A percentile compares a stretch with the other conserved stretches of the same genome.
These are phyloP conservation scores for Phaffia australis DNA, from an alignment of 768 basidiomycete genomes.

Conservation along the genomic window DNA sequence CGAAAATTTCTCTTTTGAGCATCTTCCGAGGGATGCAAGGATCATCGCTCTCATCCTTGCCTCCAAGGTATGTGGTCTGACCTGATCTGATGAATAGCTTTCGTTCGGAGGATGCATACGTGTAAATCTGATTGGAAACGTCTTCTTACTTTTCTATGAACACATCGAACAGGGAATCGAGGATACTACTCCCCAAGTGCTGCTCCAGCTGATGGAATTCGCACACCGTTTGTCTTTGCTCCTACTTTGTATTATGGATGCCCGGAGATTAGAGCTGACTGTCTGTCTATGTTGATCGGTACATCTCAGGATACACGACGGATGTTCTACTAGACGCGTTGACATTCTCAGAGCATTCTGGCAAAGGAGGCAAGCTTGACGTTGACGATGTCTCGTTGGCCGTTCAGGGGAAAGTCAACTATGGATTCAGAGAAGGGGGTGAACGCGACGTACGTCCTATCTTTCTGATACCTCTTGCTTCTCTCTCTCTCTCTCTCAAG, in stretches of 20 bases:
- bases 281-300: neutral
- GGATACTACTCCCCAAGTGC: constrained; percentile 42
- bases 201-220: constrained; percentile 42
- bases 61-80: constrained; percentile 28
- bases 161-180: constrained; percentile 32
- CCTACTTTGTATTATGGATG: neutral
- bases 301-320: constrained; percentile 39
- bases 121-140: neutral
- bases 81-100: neutral
- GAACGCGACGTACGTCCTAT: constrained; percentile 39
- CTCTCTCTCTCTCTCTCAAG: neutral
- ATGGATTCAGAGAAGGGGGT: constrained; percentile 37
- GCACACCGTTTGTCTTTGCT: constrained; percentile 37
- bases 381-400: constrained; percentile 41
- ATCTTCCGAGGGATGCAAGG: constrained; percentile 40
- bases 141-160: neutral
- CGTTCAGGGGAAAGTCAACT: constrained; percentile 39
- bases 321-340: constrained; percentile 39
- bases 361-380: constrained; percentile 31
- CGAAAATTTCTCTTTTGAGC: neutral
- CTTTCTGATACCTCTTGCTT: neutral
- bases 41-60: constrained; percentile 41
- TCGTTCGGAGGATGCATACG: too few relatives aligned
- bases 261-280: neutral
- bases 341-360: constrained; percentile 40